These are phyloP conservation scores for Zizania palustris DNA, from an alignment of 202 grass and related monocot genomes.

Conservation along the genomic window DNA sequence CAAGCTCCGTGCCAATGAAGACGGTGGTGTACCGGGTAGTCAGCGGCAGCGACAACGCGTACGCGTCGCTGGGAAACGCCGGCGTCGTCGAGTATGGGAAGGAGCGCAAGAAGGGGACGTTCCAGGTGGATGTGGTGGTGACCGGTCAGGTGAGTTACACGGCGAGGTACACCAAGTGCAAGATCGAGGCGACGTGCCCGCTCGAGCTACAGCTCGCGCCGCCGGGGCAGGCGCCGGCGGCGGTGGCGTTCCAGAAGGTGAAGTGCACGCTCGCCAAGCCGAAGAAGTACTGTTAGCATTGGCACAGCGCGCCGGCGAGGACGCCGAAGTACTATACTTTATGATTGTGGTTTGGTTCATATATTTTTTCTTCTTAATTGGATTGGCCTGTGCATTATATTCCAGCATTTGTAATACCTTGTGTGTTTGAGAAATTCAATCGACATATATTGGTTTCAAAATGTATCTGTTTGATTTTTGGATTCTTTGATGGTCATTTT, in stretches of 20 bases:
- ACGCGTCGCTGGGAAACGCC: slow-evolving; percentile 23
- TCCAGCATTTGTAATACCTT: not conserved
- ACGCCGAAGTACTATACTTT: too few species aligned
- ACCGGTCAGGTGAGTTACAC: slow-evolving; percentile 37
- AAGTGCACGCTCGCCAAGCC: slow-evolving; percentile 19
- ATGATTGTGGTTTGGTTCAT: too few species aligned
- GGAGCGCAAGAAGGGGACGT: slow-evolving; percentile 37
- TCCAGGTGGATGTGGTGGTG: slow-evolving; percentile 43
- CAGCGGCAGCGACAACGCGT: not conserved
- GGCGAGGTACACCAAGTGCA: slow-evolving; percentile 33
- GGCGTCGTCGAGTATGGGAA: slow-evolving; percentile 39
- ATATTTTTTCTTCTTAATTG: not conserved
- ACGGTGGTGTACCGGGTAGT: slow-evolving; percentile 32
- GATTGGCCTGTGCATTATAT: not conserved
- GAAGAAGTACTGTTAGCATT: not conserved
- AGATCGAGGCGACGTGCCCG: slow-evolving; percentile 33
- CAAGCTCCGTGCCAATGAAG: slow-evolving; percentile 10
- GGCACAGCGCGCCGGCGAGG: too few species aligned
- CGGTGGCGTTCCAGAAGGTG: slow-evolving; percentile 38
- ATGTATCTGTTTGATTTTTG: not conserved
- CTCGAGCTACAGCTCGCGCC: slow-evolving; percentile 35
- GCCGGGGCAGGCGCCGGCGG: not conserved
- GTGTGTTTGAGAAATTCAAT: not conserved
- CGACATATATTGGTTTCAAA: not conserved
- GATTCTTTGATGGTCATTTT: not conserved